These are phyloP conservation scores for Dryadomyces quercus-mongolicae DNA, from an alignment of 2,329 filamentous ascomycete genomes.

Conservation along the genomic window DNA sequence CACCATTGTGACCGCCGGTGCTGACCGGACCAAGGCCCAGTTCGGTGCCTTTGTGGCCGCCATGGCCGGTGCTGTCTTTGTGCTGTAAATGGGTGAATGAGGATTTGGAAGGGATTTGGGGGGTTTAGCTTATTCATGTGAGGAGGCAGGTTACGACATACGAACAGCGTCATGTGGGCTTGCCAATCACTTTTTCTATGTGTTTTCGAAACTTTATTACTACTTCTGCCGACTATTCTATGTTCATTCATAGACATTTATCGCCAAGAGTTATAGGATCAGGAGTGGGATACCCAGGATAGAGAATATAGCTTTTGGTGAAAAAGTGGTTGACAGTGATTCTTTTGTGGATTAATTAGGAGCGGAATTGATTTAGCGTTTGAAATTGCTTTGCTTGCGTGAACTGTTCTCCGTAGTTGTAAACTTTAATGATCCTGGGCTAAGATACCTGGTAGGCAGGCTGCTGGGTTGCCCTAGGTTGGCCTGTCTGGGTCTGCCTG, in stretches of 20 bases:
- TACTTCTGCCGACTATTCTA: background rate
- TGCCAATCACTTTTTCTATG: background rate
- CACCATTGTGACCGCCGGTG: constrained; percentile 9
- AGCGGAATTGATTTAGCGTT: background rate
- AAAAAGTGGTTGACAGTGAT: background rate
- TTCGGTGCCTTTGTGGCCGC: constrained; percentile 1
- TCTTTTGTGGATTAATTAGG: background rate
- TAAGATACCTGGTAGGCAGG: too few species aligned
- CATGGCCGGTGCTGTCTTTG: constrained; percentile 5
- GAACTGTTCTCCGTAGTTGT: too few species aligned
- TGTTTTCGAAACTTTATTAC: background rate
- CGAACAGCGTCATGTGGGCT: background rate
- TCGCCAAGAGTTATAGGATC: background rate
- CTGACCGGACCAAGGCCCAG: background rate
- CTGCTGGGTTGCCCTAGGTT: too few species aligned
- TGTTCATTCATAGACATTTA: background rate
- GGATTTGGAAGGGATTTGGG: background rate
- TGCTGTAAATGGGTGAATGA: constrained; percentile 2
- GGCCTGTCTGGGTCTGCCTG: too few species aligned
- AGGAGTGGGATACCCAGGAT: background rate
- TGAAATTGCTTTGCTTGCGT: too few species aligned
- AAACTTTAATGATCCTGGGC: too few species aligned
- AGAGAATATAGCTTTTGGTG: background rate
- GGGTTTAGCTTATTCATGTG: background rate
- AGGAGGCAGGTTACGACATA: background rate